phyloP scores from a whole-genome alignment of 139 green algal genomes.

The Coelastrella sp. region DNA sequence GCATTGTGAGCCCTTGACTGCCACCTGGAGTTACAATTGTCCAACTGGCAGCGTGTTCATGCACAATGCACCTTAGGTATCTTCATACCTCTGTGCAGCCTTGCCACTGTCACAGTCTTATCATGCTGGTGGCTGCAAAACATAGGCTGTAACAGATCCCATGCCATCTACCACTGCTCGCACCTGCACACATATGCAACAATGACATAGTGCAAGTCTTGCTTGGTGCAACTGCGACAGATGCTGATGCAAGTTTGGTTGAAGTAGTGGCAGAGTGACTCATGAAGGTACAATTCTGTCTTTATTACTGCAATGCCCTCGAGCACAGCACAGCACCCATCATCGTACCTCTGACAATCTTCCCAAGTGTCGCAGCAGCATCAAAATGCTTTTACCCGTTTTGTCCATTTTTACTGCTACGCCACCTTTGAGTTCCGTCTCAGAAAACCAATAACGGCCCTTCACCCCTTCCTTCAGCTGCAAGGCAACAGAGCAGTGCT shows the following conservation, averaged over 20 bases:
- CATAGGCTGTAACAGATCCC: constrained; percentile 28
- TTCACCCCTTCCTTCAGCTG: constrained; percentile 71
- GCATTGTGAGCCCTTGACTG: too few species aligned
- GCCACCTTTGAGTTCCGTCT: constrained; percentile 75
- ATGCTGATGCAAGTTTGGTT: too few species aligned
- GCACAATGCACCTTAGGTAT: too few species aligned
- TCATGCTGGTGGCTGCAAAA: constrained; percentile 25
- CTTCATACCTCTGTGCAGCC: too few species aligned
- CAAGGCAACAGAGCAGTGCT: not conserved
- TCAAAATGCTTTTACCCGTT: constrained; percentile 66
- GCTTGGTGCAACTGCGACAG: too few species aligned
- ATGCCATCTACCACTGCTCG: not conserved
- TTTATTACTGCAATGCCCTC: not conserved
- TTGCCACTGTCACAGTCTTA: too few species aligned
- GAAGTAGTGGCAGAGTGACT: too few species aligned
- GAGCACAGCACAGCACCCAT: not conserved
- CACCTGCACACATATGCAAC: constrained; percentile 18
- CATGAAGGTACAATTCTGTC: not conserved
- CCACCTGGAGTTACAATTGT: too few species aligned
- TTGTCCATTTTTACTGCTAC: constrained; percentile 74
- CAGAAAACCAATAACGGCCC: constrained; percentile 72
- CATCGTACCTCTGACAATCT: constrained; percentile 66
- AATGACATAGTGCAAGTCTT: too few species aligned
- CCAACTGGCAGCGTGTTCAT: too few species aligned
- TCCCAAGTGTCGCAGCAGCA: constrained; percentile 80